Base-by-base conservation (phyloP, 345 rosid genomes). In the Gossypium herbaceum region DNA sequence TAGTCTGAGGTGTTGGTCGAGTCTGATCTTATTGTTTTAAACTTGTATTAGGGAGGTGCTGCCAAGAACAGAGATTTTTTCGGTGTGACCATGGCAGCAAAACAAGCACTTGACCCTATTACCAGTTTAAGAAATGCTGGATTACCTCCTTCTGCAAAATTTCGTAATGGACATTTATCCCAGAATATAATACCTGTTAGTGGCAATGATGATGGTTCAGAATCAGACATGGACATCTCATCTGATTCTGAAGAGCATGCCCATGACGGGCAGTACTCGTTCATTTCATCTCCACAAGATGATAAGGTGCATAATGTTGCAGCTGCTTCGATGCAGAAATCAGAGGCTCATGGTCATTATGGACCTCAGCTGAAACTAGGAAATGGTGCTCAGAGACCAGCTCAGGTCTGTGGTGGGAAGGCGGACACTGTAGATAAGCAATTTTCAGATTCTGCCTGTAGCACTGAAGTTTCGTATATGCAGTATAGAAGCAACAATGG, bases 211-310 rank as follows among this genome's bases (percentile, higher is more conserved):
- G 81, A 81, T 79, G 81, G 82, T 19, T 84, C 88, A 3, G 90
- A 79, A 61, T 90, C 98, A 19, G 94, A 92, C 68, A 89, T 85
- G 87, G 91, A 88, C 68, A 83, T 77, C 78, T 59, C 84, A 15
- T 81, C 91, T 39, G 88, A 88, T 75, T 89, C 93, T 0, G 94
- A 89, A 61, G 97, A 94, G 69, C 89, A 84, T 57, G 78, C 74
- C 20, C 79, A 71, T 79, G 79, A 84, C 24, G 76, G 79, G 59
- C 79, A 71, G 8, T 80, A 80, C 75, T 84, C 90, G 0, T 81
- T 85, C 39, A 88, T 85, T 66, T 86, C 83, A 3, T 90, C 89
- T 52, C 88, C 94, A 50, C 93, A 78, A 75, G 90, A 90, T 85
- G 83, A 80, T 55, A 80, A 77, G 77, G 64, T 57, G 79, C 73